Conservation (phyloP, 495 filamentous ascomycete genomes). For the Annulohypoxylon moriforme region DNA sequence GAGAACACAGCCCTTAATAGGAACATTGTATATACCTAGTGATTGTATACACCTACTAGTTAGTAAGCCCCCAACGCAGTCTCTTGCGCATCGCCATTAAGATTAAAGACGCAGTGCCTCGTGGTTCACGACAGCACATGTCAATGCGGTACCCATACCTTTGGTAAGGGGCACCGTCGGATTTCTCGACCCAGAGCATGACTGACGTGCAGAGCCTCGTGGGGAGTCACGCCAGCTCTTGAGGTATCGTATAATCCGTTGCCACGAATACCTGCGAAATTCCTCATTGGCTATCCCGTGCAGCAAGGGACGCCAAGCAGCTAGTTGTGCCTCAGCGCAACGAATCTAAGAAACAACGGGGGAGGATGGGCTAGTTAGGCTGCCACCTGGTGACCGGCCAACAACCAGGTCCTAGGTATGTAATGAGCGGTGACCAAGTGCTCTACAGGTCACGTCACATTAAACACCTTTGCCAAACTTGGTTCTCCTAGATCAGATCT, state of each 20-base stretch:
- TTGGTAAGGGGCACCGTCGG: conserved; percentile 21
- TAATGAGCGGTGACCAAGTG: conserved; percentile 14
- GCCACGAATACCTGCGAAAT: conserved; percentile 35
- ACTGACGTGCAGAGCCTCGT: conserved; percentile 36
- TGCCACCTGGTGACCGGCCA: conserved; percentile 28
- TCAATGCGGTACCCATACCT: conserved; percentile 5
- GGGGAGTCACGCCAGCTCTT: conserved; percentile 21
- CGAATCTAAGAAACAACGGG: conserved; percentile 9
- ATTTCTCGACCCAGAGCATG: conserved; percentile 26
- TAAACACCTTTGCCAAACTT: background rate
- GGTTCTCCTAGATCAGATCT: background rate
- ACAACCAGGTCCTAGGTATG: conserved; percentile 11
- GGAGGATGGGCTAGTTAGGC: conserved; percentile 5
- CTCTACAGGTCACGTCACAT: conserved; percentile 10
- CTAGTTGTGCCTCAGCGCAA: conserved; percentile 22
- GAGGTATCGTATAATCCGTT: conserved; percentile 36
- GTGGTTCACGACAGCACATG: conserved; percentile 30
- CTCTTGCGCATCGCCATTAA: background rate
- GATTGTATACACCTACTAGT: background rate
- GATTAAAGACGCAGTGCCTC: background rate
- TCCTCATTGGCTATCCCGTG: conserved; percentile 28
- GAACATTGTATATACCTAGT: background rate
- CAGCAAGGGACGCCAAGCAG: conserved; percentile 35
- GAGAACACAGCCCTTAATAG: conserved; percentile 8
- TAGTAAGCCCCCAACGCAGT: background rate